Base-by-base conservation (phyloP, 1,284 basidiomycete species). In the Papiliotrema nemorosa region DNA sequence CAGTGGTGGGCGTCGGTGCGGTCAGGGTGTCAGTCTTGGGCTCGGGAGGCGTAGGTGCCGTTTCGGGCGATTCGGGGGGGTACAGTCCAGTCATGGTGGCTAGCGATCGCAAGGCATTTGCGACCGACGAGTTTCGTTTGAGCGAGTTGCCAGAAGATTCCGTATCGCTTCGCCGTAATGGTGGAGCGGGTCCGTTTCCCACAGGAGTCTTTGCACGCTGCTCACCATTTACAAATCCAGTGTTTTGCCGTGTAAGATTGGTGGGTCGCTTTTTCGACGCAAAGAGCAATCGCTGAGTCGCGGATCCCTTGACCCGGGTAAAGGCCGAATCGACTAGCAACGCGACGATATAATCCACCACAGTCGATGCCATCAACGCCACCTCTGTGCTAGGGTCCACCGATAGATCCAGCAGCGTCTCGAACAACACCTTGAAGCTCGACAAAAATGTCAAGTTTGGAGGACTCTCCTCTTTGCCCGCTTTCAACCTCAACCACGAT, bases 351-450 rank as follows among this genome's bases (percentile, higher is more conserved):
- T 93, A 96, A 74, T 98, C 94, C 40, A 93, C 82, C 20, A 97
- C 85, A 0, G 90, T 94, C 65, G 88, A 86, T 0, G 93, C 92
- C 65, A 90, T 83, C 6, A 87, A 84, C 0, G 90, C 87, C 3
- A 98, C 91, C 68, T 97, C 93, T 43, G 87, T 84, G 67, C 94
- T 90, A 0, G 93, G 88, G 66, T 98, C 96, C 10, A 87, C 86
- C 1, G 90, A 90, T 10, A 98, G 79, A 72, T 97, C 93, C 49
- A 97, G 79, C 10, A 98, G 80, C 3, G 88, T 82, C 29, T 87
- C 86, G 66, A 90, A 96, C 60, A 97, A 88, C 24, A 91, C 91
- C 78, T 90, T 91, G 78, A 93, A 91, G 0, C 87, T 90, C 1
- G 88, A 88, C 22, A 97, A 77, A 6, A 93, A 69, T 5, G 91